Conservation (phyloP, 257 asterid genomes). For the Primulina eburnea region DNA sequence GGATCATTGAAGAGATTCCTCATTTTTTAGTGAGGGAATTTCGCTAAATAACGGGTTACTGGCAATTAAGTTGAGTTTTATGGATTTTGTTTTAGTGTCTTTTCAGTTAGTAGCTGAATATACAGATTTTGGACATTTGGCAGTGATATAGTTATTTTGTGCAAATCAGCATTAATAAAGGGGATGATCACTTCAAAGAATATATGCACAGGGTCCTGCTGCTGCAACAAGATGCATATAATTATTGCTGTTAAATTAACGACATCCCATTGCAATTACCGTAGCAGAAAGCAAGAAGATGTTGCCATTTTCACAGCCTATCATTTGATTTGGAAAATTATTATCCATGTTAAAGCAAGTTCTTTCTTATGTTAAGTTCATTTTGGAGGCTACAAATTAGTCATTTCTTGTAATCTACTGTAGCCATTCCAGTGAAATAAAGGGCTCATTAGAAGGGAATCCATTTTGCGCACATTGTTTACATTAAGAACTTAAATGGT, state of each 20-base stretch:
- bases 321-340: too few species aligned
- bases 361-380: not conserved
- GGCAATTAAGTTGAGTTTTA: conserved; percentile 3
- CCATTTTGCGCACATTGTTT: not conserved
- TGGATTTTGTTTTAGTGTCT: not conserved
- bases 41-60: conserved; percentile 9
- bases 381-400: not conserved
- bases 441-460: not conserved
- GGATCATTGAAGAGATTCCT: conserved; percentile 7
- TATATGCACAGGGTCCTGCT: not conserved
- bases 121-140: not conserved
- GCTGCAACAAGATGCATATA: not conserved
- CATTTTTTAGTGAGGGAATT: conserved; percentile 4
- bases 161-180: not conserved
- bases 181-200: not conserved
- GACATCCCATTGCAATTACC: not conserved
- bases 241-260: not conserved
- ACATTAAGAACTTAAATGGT: not conserved
- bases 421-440: not conserved
- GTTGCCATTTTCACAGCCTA: not conserved
- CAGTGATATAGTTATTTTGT: not conserved
- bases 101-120: not conserved
- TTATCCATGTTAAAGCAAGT: not conserved
- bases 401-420: not conserved
- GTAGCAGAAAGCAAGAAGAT: not conserved